These are phyloP conservation scores for Aureobasidium sp. DNA, from an alignment of 2,329 filamentous ascomycete genomes.

Conservation along the genomic window DNA sequence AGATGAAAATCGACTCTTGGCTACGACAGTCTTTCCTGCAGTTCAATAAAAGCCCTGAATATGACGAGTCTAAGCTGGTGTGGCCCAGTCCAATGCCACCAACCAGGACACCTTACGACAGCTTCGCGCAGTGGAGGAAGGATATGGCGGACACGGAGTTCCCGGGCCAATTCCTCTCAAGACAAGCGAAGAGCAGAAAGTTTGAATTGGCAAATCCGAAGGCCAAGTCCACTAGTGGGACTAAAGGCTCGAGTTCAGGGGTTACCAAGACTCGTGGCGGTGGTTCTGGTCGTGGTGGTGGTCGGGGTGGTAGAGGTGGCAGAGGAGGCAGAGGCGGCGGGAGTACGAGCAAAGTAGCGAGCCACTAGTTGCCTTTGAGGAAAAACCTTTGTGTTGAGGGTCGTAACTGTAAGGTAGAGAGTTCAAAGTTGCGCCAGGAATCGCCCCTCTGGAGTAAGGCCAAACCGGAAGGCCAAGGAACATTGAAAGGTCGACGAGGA, in stretches of 20 bases:
- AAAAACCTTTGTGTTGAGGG: too few relatives aligned
- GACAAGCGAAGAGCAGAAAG: background rate
- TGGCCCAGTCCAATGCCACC: background rate
- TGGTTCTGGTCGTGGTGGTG: background rate
- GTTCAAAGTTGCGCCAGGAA: too few relatives aligned
- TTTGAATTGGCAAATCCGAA: background rate
- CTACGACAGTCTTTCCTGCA: background rate
- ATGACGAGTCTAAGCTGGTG: background rate
- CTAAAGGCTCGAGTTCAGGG: background rate
- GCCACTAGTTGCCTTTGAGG: too few relatives aligned
- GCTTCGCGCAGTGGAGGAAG: background rate
- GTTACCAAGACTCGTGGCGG: background rate
- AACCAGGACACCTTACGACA: background rate
- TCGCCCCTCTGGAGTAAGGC: too few relatives aligned
- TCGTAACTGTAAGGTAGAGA: too few relatives aligned
- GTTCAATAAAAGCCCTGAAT: background rate
- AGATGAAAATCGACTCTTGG: background rate
- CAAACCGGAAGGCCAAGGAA: too few relatives aligned
- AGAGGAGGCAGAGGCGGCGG: background rate
- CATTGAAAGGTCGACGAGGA: too few relatives aligned
- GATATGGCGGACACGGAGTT: background rate
- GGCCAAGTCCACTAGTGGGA: background rate
- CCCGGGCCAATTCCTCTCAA: background rate
- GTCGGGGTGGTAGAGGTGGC: background rate
- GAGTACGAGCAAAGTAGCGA: too few relatives aligned